Percentiles rank a stretch among this genome's conserved stretches.
These are phyloP conservation scores for Coemansia sp. DNA, from an alignment of 192 early-diverging fungal species.

Conservation along the genomic window DNA sequence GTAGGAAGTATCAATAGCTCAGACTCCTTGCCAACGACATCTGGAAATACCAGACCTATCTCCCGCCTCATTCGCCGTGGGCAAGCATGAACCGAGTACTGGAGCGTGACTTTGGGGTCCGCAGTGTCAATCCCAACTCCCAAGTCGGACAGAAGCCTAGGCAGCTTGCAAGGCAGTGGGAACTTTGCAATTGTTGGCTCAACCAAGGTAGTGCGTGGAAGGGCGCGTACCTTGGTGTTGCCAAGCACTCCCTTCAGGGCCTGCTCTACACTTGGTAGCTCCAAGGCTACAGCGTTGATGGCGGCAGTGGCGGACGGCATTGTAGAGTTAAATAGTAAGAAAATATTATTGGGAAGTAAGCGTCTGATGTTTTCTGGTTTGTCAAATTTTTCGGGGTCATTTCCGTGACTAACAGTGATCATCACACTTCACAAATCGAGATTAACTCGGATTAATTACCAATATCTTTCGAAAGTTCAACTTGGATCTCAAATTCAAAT, in stretches of 20 bases:
- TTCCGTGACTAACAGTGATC: background rate
- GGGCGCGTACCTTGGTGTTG: background rate
- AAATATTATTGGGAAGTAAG: background rate
- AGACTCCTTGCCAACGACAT: conserved; percentile 43
- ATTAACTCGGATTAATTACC: background rate
- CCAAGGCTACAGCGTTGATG: background rate
- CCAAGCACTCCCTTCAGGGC: background rate
- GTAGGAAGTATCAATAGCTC: conserved; percentile 75
- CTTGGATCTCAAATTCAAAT: background rate
- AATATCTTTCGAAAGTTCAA: background rate
- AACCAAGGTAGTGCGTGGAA: conserved; percentile 8
- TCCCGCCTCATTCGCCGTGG: conserved; percentile 65
- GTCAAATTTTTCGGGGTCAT: background rate
- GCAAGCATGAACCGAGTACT: conserved; percentile 49
- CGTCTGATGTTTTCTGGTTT: background rate
- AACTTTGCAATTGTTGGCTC: conserved; percentile 31
- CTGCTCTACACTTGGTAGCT: background rate
- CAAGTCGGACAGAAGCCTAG: conserved; percentile 19
- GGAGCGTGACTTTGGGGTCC: conserved; percentile 8
- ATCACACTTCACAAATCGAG: background rate
- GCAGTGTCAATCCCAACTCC: conserved; percentile 17
- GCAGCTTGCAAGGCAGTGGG: conserved; percentile 16
- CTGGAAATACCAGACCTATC: conserved; percentile 71
- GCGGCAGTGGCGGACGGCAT: conserved; percentile 16
- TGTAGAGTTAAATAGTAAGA: background rate